Evolutionary conservation across 2,329 filamentous ascomycete species (phyloP).

Genomic region (Aspergillus terreus): DNA sequence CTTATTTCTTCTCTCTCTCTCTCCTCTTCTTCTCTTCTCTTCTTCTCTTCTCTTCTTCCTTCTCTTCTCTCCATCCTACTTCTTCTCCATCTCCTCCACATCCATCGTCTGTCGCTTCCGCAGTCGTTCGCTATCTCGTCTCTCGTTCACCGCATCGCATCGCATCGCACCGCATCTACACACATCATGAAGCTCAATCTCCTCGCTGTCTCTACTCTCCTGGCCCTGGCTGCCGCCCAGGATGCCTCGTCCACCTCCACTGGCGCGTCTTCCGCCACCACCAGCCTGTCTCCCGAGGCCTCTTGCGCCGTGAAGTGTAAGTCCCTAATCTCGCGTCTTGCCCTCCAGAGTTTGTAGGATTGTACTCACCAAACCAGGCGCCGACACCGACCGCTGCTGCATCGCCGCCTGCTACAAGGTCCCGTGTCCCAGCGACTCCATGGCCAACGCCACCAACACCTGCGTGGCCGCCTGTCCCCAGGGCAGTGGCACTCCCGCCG

Average conservation of each 20-base stretch:
- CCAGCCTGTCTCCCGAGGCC: slow-evolving; percentile 30
- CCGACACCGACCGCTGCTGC: slow-evolving; percentile 47
- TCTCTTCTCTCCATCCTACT: slow-evolving; percentile 2
- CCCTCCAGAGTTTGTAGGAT: no score
- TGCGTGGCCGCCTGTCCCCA: slow-evolving; percentile 53
- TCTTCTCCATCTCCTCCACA: slow-evolving; percentile 5
- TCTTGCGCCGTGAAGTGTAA: slow-evolving; percentile 37
- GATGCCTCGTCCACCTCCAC: slow-evolving; percentile 18
- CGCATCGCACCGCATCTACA: background rate
- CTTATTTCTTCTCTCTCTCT: slow-evolving; percentile 5
- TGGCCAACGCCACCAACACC: slow-evolving; percentile 49
- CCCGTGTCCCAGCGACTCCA: slow-evolving; percentile 49
- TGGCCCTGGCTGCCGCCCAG: slow-evolving; percentile 44
- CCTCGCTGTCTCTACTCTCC: slow-evolving; percentile 43
- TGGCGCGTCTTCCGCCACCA: slow-evolving; percentile 27
- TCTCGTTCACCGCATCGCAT: background rate
- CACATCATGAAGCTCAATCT: slow-evolving; percentile 42
- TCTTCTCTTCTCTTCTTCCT: slow-evolving; percentile 8
- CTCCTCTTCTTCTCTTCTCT: slow-evolving; percentile 3
- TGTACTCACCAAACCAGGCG: slow-evolving; percentile 27
- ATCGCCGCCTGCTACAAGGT: slow-evolving; percentile 49
- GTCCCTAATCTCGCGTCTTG: background rate
- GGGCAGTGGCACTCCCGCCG: slow-evolving; percentile 47
- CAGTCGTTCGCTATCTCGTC: slow-evolving; percentile 7
- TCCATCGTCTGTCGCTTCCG: slow-evolving; percentile 3